Percentiles rank a stretch among this genome's conserved stretches.
phyloP scores from a whole-genome alignment of 2,329 filamentous ascomycete genomes.

The Cercospora sp. region DNA sequence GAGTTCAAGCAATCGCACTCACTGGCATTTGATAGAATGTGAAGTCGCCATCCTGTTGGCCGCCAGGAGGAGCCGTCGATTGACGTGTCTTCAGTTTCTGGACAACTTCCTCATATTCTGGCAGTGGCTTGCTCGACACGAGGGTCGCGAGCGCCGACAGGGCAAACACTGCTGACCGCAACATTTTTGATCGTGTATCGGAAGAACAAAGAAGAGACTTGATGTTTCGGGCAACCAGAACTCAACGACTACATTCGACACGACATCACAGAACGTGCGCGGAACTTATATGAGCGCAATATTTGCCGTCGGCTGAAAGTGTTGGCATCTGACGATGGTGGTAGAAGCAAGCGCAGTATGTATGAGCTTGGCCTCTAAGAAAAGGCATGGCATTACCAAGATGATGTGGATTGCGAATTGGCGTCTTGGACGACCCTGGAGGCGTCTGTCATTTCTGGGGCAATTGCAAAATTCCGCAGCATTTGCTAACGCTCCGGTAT shows the following conservation, averaged over 20 bases:
- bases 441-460: not conserved
- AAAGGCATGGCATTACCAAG: slow-evolving; percentile 12
- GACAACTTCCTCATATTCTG: slow-evolving; percentile 12
- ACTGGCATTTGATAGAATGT: slow-evolving; percentile 13
- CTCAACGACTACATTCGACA: not conserved
- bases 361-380: slow-evolving; percentile 7
- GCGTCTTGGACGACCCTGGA: not conserved
- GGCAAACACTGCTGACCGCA: slow-evolving; percentile 6
- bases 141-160: slow-evolving; percentile 8
- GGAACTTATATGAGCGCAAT: not conserved
- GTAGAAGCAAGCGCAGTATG: not conserved
- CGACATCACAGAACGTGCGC: not conserved
- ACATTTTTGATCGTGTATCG: slow-evolving; percentile 2
- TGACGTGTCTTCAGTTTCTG: slow-evolving; percentile 15
- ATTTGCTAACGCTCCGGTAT: not conserved
- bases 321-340: slow-evolving; percentile 13
- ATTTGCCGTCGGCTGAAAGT: slow-evolving; percentile 16
- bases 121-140: slow-evolving; percentile 17
- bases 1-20: not conserved
- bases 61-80: slow-evolving; percentile 16
- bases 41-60: slow-evolving; percentile 13
- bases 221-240: not conserved
- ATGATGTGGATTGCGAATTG: not conserved
- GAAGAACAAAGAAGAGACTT: not conserved
- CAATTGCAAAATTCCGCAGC: not conserved